These are phyloP conservation scores for Coprinellus aureogranulatus DNA, from an alignment of 768 basidiomycete species.

Conservation along the genomic window DNA sequence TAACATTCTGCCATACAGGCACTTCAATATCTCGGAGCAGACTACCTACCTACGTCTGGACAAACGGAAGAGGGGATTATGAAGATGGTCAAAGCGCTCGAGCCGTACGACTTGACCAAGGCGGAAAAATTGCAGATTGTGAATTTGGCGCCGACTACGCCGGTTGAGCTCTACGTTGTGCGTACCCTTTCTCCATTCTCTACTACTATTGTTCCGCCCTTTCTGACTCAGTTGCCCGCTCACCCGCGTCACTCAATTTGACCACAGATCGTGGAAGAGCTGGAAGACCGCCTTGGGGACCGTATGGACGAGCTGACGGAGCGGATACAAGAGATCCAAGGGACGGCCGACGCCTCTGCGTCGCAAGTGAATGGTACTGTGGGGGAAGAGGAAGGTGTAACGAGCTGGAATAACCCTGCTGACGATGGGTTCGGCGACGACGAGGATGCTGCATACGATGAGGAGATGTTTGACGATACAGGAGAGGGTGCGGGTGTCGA, in stretches of 20 bases:
- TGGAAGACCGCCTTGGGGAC: slow-evolving; percentile 77
- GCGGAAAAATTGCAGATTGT: slow-evolving; percentile 89
- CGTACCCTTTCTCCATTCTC: slow-evolving; percentile 38
- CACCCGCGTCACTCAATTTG: background rate
- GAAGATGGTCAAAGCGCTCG: slow-evolving; percentile 64
- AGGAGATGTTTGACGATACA: slow-evolving; percentile 60
- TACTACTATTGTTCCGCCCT: no score
- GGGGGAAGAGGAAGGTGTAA: background rate
- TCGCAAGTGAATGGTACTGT: background rate
- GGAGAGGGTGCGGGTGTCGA: slow-evolving; percentile 68
- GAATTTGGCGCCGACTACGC: slow-evolving; percentile 80
- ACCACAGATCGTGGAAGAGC: slow-evolving; percentile 85
- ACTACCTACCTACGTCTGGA: slow-evolving; percentile 62
- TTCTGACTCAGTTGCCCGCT: background rate
- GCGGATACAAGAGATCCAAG: slow-evolving; percentile 39
- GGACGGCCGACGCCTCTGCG: background rate
- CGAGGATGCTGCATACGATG: slow-evolving; percentile 45
- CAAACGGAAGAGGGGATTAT: slow-evolving; percentile 68
- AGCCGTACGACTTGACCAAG: slow-evolving; percentile 75
- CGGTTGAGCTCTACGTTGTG: slow-evolving; percentile 88
- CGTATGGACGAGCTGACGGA: slow-evolving; percentile 65
- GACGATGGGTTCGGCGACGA: slow-evolving; percentile 26
- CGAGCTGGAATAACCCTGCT: slow-evolving; percentile 1
- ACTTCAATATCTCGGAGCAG: slow-evolving; percentile 77
- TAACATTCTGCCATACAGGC: slow-evolving; percentile 49